phyloP scores from a whole-genome alignment of 257 asterid species.

The Primulina eburnea region DNA sequence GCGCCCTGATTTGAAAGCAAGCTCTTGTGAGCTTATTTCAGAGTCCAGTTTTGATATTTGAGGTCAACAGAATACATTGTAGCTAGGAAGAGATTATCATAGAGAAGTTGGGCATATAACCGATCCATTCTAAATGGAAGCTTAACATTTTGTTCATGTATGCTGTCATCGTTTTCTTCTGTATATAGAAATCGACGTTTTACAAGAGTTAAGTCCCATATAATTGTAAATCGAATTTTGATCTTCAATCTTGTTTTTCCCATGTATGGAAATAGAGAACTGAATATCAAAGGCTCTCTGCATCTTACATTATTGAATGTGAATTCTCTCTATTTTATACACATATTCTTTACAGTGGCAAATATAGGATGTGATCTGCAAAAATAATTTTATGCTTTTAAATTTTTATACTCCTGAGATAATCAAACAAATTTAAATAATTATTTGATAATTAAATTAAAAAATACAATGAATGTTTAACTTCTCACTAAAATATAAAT shows the following conservation, averaged over 20 bases:
- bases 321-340: not conserved
- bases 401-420: too few relatives aligned
- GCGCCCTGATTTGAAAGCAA: slow-evolving; percentile 14
- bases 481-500: too few relatives aligned
- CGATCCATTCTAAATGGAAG: slow-evolving; percentile 24
- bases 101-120: slow-evolving; percentile 29
- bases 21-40: slow-evolving; percentile 34
- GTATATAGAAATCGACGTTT: slow-evolving; percentile 24
- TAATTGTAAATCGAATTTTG: slow-evolving; percentile 21
- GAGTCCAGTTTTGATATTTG: slow-evolving; percentile 54
- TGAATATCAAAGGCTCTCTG: too few relatives aligned
- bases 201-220: slow-evolving; percentile 14
- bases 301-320: not conserved
- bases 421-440: too few relatives aligned
- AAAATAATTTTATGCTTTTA: too few relatives aligned
- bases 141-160: slow-evolving; percentile 14
- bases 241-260: slow-evolving; percentile 3
- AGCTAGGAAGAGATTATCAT: slow-evolving; percentile 33
- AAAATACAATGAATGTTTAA: too few relatives aligned
- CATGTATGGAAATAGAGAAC: not conserved
- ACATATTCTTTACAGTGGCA: not conserved
- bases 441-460: too few relatives aligned
- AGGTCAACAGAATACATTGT: slow-evolving; percentile 31
- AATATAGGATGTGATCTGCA: not conserved
- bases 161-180: slow-evolving; percentile 17